phyloP scores from a whole-genome alignment of 192 early-diverging fungal species.

The Oehlia diaphana region DNA sequence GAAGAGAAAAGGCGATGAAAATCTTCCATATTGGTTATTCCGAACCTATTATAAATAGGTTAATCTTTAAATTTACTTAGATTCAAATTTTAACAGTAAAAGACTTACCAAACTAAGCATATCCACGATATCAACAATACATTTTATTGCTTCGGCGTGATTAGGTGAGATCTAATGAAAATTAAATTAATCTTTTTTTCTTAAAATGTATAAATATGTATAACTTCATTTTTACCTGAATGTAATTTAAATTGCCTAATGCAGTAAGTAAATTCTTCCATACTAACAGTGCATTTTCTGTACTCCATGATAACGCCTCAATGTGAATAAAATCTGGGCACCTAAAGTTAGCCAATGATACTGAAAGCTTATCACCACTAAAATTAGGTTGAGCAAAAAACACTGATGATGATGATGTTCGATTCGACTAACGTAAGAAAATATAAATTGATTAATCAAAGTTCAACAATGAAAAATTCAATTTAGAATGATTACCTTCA shows the following conservation, averaged over 20 bases:
- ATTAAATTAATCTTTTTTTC: neutral
- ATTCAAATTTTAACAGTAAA: conserved; percentile 18
- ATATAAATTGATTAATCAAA: conserved; percentile 5
- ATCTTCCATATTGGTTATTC: conserved; percentile 51
- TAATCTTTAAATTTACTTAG: neutral
- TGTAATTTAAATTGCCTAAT: conserved; percentile 72
- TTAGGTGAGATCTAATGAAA: conserved; percentile 51
- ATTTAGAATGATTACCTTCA: conserved; percentile 13
- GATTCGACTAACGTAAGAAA: conserved; percentile 33
- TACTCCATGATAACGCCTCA: conserved; percentile 42
- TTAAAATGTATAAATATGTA: neutral
- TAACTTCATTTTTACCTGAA: conserved; percentile 46
- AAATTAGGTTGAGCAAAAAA: conserved; percentile 30
- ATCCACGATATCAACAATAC: conserved; percentile 69
- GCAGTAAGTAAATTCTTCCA: conserved; percentile 85
- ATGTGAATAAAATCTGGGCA: conserved; percentile 62
- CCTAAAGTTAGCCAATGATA: conserved; percentile 46
- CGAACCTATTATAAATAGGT: conserved; percentile 43
- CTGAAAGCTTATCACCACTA: conserved; percentile 48
- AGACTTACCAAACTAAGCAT: conserved; percentile 49
- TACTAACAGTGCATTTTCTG: conserved; percentile 41
- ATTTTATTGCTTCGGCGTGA: conserved; percentile 64
- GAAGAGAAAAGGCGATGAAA: conserved; percentile 66
- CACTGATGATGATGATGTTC: conserved; percentile 36
- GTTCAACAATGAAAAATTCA: too few relatives aligned